phyloP scores from a whole-genome alignment of 768 basidiomycete genomes.

The Hirschioporus abietinus region DNA sequence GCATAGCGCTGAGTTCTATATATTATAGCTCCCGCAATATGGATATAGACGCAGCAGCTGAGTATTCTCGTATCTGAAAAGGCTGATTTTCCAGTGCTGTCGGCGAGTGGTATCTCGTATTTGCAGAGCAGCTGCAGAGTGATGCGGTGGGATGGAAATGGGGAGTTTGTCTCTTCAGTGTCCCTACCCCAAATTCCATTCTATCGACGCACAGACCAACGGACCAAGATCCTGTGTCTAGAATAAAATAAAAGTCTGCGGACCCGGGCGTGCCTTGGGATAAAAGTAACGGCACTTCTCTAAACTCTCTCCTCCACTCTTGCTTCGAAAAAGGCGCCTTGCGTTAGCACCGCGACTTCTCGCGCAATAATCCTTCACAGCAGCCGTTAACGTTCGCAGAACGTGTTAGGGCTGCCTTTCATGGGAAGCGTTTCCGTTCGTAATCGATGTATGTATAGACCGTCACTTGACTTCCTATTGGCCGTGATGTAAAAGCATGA shows the following conservation, averaged over 20 bases:
- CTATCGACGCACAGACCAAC: neutral
- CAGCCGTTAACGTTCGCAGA: neutral
- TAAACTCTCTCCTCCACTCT: neutral
- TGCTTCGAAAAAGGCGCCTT: neutral
- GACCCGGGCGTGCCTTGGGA: neutral
- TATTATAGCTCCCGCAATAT: too few species aligned
- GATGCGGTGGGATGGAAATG: neutral
- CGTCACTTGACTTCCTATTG: neutral
- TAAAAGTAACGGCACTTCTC: neutral
- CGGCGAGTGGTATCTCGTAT: too few species aligned
- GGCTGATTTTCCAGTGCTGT: too few species aligned
- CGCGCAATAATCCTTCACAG: neutral
- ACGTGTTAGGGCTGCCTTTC: neutral
- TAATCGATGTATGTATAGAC: neutral
- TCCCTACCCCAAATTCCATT: neutral
- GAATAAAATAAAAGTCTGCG: neutral
- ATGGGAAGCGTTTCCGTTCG: neutral
- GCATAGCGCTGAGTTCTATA: too few species aligned
- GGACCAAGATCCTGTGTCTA: neutral
- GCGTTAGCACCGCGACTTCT: neutral
- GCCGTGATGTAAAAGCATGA: neutral
- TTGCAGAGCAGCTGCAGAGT: too few species aligned
- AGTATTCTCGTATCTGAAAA: too few species aligned
- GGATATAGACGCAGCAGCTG: too few species aligned
- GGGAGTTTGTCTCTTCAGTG: neutral